Base-by-base conservation (phyloP, 169 alveolate genomes). In the Plasmodium relictum region DNA sequence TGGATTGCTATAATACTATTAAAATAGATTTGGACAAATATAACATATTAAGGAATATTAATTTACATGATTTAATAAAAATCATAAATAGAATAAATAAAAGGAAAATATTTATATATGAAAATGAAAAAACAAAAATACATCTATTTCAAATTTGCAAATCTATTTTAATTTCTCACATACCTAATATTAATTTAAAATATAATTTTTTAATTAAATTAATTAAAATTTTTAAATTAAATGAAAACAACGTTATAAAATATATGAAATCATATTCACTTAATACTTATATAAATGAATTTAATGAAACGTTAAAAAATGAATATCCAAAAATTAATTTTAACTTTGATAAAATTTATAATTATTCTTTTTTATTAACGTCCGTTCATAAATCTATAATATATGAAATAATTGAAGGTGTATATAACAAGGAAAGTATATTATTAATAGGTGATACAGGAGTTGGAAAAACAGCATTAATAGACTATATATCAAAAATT, bases 391-490 rank as follows among this genome's bases (percentile, higher is more conserved):
- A 89, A 44, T 95, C 96, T 37, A 85, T 97, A 48, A 59, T 97
- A 72, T 95, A 93, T 88, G 96, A 96, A 88, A 76, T 97, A 24
- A 93, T 90, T 59, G 92, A 93, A 18, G 91, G 97, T 10, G 93
- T 96, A 52, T 71, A 88, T 50, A 94, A 96, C 88, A 95, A 97
- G 59, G 99, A 98, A 91, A 98, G 99, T 16, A 97, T 98, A 52
- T 92, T 99, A 74, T 91, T 99, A 52, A 98, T 98, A 58, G 99
- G 99, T 10, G 99, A 99, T 88, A 98, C 99, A 0, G 99, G 99
- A 3, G 97, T 99, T 8, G 99, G 99, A 24, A 98, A 98, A 91
- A 98, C 99, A 2, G 96, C 99, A 26, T 94, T 97, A 24, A 97
- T 98, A 22, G 99, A 98, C 89, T 94, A 96, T 74, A 78, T 97